Conservation (phyloP, 371 early-diverging fungal species). For the Encephalitozoon cuniculi region DNA sequence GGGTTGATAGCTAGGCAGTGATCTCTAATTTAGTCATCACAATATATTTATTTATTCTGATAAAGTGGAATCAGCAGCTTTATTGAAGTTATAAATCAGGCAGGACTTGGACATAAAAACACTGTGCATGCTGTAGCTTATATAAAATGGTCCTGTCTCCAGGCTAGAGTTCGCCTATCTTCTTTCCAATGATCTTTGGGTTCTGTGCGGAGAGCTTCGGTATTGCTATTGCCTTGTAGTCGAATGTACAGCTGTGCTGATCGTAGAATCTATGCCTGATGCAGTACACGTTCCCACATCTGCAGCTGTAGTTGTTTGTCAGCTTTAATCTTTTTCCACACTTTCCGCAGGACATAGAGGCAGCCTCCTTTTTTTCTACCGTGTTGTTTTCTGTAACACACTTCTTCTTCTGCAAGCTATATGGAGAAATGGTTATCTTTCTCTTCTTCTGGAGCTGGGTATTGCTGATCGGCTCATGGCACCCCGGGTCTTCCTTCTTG, state of each 20-base stretch:
- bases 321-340: constrained; percentile 56
- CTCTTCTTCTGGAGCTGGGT: not conserved
- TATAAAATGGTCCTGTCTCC: not conserved
- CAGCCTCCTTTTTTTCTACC: not conserved
- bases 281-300: constrained; percentile 59
- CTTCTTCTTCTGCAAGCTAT: constrained; percentile 3
- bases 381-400: not conserved
- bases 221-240: constrained; percentile 52
- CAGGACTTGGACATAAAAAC: not conserved
- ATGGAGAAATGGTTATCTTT: not conserved
- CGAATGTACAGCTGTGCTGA: constrained; percentile 61
- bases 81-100: not conserved
- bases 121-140: not conserved
- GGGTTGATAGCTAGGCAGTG: not conserved
- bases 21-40: not conserved
- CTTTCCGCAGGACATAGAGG: constrained; percentile 26
- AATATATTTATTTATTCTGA: not conserved
- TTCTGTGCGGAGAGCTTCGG: constrained; percentile 56
- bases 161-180: constrained; percentile 26
- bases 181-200: constrained; percentile 53
- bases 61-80: not conserved
- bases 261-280: constrained; percentile 59
- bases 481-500: not conserved
- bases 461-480: not conserved
- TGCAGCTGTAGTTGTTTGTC: constrained; percentile 55